Conservation (phyloP, 148 eudicot genomes). For the Beta vulgaris region DNA sequence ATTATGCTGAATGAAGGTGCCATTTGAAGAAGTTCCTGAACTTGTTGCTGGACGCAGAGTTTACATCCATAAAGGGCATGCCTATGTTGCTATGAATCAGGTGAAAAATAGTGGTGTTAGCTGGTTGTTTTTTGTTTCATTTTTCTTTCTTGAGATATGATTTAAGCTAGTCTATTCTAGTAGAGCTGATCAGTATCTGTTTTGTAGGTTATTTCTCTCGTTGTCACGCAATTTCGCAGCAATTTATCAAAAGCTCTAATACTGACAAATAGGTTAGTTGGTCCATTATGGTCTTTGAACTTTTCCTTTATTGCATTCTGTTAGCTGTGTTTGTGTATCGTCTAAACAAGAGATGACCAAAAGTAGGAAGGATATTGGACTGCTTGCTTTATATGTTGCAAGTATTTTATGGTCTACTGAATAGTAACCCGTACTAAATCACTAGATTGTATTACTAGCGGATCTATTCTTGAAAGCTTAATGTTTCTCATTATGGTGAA, state of each 20-base stretch:
- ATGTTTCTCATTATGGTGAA: too few species aligned
- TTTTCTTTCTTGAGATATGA: slow-evolving; percentile 9
- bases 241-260: slow-evolving; percentile 82
- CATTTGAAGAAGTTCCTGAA: slow-evolving; percentile 92
- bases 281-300: not conserved
- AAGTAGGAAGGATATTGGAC: not conserved
- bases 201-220: slow-evolving; percentile 66
- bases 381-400: not conserved
- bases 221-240: slow-evolving; percentile 77
- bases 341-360: not conserved
- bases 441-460: not conserved
- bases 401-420: not conserved
- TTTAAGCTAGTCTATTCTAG: slow-evolving; percentile 9
- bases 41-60: slow-evolving; percentile 83
- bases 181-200: slow-evolving; percentile 19
- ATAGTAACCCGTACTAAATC: too few species aligned
- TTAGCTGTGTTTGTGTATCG: not conserved
- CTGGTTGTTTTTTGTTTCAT: not conserved
- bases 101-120: slow-evolving; percentile 29
- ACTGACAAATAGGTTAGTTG: slow-evolving; percentile 74
- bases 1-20: slow-evolving; percentile 56
- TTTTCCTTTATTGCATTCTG: not conserved
- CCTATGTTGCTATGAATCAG: slow-evolving; percentile 92
- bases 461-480: not conserved
- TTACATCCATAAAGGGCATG: slow-evolving; percentile 71